Base-by-base conservation (phyloP, 345 rosid genomes). In the Dipteronia sinensis region DNA sequence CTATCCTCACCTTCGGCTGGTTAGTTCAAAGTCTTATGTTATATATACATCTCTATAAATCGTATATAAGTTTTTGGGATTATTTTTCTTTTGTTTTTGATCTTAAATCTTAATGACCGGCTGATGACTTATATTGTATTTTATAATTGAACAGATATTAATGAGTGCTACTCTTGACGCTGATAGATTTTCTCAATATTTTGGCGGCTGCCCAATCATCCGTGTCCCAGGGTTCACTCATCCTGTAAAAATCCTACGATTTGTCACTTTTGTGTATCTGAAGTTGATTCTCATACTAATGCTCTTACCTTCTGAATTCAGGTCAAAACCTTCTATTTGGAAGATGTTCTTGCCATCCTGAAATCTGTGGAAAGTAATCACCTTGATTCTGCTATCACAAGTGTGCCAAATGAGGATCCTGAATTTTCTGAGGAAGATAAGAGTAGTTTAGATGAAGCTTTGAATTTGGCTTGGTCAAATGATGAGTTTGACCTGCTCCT, bases 161-260 rank as follows among this genome's bases (percentile, higher is more conserved):
- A 95, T 95, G 99, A 95, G 99, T 86, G 99, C 99, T 65, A 95
- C 99, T 17, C 89, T 95, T 34, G 94, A 95, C 86, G 89, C 97
- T 65, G 99, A 87, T 71, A 85, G 94, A 76, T 93, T 95, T 87
- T 90, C 97, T 6, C 89, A 87, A 78, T 95, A 95, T 87, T 95
- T 95, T 91, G 99, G 96, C 53, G 95, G 97, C 81, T 95, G 98
- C 86, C 98, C 98, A 22, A 77, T 95, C 73, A 89, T 95, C 76
- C 81, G 83, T 64, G 96, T 95, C 76, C 99, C 97, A 34, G 99
- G 98, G 56, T 93, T 92, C 94, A 92, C 98, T 65, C 84, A 87
- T 86, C 94, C 97, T 77, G 99, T 95, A 90, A 88, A 22, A 44
- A 72, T 44, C 75, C 80, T 25, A 29, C 1, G 10, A 49, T 64